Conservation (phyloP, 495 filamentous ascomycete species). For the Neurospora sp. region DNA sequence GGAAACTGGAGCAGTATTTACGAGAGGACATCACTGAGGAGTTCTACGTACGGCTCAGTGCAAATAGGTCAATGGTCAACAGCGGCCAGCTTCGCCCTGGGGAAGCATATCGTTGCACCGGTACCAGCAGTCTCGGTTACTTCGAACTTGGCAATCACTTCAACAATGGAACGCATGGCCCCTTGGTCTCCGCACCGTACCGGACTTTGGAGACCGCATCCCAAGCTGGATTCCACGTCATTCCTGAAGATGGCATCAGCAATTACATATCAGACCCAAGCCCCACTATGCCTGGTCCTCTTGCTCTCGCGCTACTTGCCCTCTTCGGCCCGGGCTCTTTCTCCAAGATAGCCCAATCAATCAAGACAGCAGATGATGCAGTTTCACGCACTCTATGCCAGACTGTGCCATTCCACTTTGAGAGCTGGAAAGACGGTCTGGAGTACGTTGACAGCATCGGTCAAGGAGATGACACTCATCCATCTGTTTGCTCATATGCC, state of each 20-base stretch:
- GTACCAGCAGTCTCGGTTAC: conserved; percentile 1
- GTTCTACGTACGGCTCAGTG: background rate
- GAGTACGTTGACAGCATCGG: background rate
- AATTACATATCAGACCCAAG: background rate
- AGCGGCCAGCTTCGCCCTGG: background rate
- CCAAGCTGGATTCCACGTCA: background rate
- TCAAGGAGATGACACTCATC: background rate
- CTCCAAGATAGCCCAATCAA: background rate
- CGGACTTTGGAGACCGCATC: background rate
- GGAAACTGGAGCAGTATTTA: background rate
- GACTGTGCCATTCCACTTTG: background rate
- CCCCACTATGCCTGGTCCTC: background rate
- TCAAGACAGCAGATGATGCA: background rate
- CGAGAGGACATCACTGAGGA: background rate
- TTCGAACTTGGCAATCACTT: conserved; percentile 3
- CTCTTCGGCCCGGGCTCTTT: conserved; percentile 1
- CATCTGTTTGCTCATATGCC: background rate
- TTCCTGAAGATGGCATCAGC: too few species aligned
- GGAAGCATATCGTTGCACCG: background rate
- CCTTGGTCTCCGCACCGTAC: background rate
- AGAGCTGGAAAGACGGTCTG: background rate
- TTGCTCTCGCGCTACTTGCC: background rate
- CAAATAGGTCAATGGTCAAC: background rate
- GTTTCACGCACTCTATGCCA: background rate
- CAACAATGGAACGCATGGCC: background rate